Evolutionary conservation across 768 basidiomycete genomes (phyloP).

Genomic region (Agaricus sinodeliciosus): DNA sequence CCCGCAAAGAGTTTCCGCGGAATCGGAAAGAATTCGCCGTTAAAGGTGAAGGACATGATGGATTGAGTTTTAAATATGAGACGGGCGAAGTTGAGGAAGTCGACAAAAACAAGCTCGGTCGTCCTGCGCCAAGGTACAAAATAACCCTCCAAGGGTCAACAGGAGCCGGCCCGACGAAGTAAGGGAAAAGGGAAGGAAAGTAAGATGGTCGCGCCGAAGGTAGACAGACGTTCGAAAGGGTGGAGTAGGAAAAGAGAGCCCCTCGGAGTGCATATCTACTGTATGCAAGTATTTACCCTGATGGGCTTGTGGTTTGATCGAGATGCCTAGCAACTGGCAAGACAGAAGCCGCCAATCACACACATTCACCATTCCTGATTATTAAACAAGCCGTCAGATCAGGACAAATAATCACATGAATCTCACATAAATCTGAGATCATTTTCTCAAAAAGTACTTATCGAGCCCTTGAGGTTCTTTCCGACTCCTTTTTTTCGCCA

Average conservation of each 20-base stretch:
- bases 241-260: neutral
- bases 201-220: constrained; percentile 14
- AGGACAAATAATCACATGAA: neutral
- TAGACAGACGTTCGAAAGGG: neutral
- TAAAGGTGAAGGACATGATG: constrained; percentile 9
- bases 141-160: constrained; percentile 20
- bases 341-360: neutral
- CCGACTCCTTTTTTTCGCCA: constrained; percentile 22
- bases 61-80: neutral
- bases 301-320: neutral
- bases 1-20: constrained; percentile 26
- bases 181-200: constrained; percentile 15
- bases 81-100: constrained; percentile 4
- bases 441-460: constrained; percentile 31
- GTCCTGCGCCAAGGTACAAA: constrained; percentile 34
- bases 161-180: constrained; percentile 29
- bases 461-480: constrained; percentile 31
- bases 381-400: neutral
- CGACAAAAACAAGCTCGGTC: constrained; percentile 17
- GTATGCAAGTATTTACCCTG: constrained; percentile 6
- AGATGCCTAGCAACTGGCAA: constrained; percentile 4
- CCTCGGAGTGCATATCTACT: neutral
- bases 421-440: constrained; percentile 5
- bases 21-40: constrained; percentile 22
- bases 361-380: neutral